phyloP scores from a whole-genome alignment of 2,329 filamentous ascomycete species.

The Xylariales sp. region DNA sequence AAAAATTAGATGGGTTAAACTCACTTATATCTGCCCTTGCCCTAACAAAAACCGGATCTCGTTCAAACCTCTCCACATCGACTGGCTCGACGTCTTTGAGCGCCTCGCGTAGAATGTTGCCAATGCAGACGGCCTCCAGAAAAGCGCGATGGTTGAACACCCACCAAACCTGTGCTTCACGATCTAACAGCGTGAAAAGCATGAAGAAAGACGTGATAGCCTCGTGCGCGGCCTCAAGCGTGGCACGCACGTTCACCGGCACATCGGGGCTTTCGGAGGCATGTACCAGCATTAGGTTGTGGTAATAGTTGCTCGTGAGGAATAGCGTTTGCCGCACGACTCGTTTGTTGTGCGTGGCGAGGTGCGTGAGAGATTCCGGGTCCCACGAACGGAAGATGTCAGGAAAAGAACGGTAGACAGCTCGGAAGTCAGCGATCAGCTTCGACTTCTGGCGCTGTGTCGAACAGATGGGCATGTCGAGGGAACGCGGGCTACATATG shows the following conservation, averaged over 20 bases:
- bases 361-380: conserved; percentile 50
- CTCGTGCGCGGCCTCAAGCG: conserved; percentile 70
- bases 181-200: conserved; percentile 62
- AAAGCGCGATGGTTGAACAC: conserved; percentile 79
- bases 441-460: conserved; percentile 65
- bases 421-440: conserved; percentile 64
- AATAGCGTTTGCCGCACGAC: conserved; percentile 72
- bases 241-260: conserved; percentile 61
- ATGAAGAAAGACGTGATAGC: conserved; percentile 72
- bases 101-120: conserved; percentile 52
- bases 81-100: conserved; percentile 39
- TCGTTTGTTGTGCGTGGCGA: conserved; percentile 57
- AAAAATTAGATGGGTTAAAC: conserved; percentile 20
- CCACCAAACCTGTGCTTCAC: conserved; percentile 78
- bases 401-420: conserved; percentile 69
- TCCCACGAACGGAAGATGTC: conserved; percentile 66
- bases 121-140: conserved; percentile 68
- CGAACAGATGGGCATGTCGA: conserved; percentile 66
- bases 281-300: conserved; percentile 76
- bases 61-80: conserved; percentile 34
- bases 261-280: conserved; percentile 63
- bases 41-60: conserved; percentile 56
- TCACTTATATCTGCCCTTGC: conserved; percentile 57
- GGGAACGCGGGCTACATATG: conserved; percentile 68
- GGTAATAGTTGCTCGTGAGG: conserved; percentile 76